Percentiles rank a stretch among this genome's conserved stretches.
These are phyloP conservation scores for Cadophora luteo-olivacea DNA, from an alignment of 2,329 filamentous ascomycete species.

Conservation along the genomic window DNA sequence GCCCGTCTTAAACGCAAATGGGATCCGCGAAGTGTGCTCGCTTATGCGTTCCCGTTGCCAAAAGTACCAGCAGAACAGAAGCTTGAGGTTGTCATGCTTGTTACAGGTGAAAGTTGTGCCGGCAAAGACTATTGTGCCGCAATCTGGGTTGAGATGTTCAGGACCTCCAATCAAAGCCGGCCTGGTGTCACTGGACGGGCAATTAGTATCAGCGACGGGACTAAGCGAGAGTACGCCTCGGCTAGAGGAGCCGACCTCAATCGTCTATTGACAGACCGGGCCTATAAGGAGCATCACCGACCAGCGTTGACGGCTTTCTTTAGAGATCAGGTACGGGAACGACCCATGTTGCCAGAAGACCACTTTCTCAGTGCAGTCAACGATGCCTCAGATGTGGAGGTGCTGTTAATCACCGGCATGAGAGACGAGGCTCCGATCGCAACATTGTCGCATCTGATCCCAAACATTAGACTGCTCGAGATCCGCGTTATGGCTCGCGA, in stretches of 20 bases:
- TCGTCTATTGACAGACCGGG: conserved; percentile 58
- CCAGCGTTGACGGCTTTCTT: conserved; percentile 59
- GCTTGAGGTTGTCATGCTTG: conserved; percentile 60
- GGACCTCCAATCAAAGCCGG: neutral
- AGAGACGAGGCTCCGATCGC: conserved; percentile 64
- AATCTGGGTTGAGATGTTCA: conserved; percentile 56
- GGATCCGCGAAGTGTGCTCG: conserved; percentile 60
- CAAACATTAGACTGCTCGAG: conserved; percentile 59
- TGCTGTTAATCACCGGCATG: conserved; percentile 61
- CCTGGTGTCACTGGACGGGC: conserved; percentile 46
- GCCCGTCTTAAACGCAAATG: conserved; percentile 55
- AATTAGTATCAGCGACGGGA: conserved; percentile 62
- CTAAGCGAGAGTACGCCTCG: conserved; percentile 62
- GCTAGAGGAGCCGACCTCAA: conserved; percentile 54
- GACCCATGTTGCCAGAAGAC: conserved; percentile 53
- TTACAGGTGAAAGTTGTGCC: conserved; percentile 54
- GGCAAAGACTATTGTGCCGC: conserved; percentile 68
- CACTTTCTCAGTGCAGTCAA: conserved; percentile 53
- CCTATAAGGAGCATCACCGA: conserved; percentile 68
- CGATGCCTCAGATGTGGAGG: conserved; percentile 52
- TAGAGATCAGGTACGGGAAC: conserved; percentile 50
- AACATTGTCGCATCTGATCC: conserved; percentile 59
- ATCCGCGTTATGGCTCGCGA: conserved; percentile 53
- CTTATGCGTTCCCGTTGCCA: conserved; percentile 61
- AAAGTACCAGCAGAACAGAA: conserved; percentile 45